phyloP scores from a whole-genome alignment of 2,329 filamentous ascomycete species.

The Trichoderma brevicompactum region DNA sequence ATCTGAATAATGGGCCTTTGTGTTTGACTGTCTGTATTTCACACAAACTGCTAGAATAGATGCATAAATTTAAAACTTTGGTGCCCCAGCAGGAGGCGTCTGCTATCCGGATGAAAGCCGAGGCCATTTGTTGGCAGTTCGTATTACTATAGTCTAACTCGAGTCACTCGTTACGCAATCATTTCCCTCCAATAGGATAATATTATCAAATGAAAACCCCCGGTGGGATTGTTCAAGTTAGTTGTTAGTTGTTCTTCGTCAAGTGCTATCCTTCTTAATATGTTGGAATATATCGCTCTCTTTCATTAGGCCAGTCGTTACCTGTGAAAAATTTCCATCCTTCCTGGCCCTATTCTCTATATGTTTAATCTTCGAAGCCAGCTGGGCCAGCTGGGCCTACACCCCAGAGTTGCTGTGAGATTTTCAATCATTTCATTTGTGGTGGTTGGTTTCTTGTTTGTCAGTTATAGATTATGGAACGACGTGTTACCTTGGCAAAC shows the following conservation, averaged over 20 bases:
- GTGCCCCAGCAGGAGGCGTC: not conserved
- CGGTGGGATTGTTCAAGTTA: too few species aligned
- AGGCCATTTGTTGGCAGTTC: not conserved
- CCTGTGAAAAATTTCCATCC: not conserved
- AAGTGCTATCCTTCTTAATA: not conserved
- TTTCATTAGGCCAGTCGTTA: not conserved
- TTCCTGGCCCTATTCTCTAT: not conserved
- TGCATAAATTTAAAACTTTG: constrained; percentile 8
- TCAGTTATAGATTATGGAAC: constrained; percentile 42
- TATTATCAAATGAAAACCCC: too few species aligned
- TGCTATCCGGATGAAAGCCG: not conserved
- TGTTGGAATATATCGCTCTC: not conserved
- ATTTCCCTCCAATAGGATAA: too few species aligned
- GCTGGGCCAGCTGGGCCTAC: constrained; percentile 30
- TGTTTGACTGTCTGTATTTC: not conserved
- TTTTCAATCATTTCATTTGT: constrained; percentile 36
- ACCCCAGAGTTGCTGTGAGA: constrained; percentile 37
- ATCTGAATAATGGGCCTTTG: not conserved
- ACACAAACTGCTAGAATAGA: not conserved
- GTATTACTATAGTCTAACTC: not conserved
- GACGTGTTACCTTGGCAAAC: constrained; percentile 29
- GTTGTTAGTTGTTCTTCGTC: too few species aligned
- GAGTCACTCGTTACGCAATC: too few species aligned
- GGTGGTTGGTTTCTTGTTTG: constrained; percentile 34
- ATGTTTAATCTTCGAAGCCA: constrained; percentile 27